These are phyloP conservation scores for Lentinula sp. DNA, from an alignment of 768 basidiomycete species.

Conservation along the genomic window DNA sequence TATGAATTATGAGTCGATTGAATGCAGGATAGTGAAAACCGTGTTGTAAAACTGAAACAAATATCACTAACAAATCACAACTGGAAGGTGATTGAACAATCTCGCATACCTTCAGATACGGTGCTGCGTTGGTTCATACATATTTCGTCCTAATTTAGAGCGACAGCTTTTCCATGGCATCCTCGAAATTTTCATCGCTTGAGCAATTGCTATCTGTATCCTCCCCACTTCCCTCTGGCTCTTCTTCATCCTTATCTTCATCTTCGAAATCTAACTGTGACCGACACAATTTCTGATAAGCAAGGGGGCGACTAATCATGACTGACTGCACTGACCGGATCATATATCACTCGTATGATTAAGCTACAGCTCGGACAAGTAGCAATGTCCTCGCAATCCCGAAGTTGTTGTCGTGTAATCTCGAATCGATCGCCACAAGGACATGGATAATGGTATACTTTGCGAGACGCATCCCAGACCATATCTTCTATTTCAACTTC, in stretches of 20 bases:
- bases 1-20: background rate
- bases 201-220: conserved; percentile 31
- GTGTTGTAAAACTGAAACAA: too few relatives aligned
- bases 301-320: conserved; percentile 5
- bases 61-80: too few relatives aligned
- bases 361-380: conserved; percentile 96
- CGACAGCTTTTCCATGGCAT: conserved; percentile 61
- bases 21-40: too few relatives aligned
- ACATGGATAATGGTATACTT: conserved; percentile 93
- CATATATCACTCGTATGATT: conserved; percentile 87
- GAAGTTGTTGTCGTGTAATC: conserved; percentile 80
- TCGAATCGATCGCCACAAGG: conserved; percentile 98
- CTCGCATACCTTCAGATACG: too few relatives aligned
- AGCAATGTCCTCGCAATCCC: conserved; percentile 88
- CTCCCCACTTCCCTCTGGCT: conserved; percentile 30
- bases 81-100: too few relatives aligned
- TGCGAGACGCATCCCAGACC: conserved; percentile 63
- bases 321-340: conserved; percentile 63
- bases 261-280: conserved; percentile 80
- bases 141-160: conserved; percentile 16
- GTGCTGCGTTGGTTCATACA: too few relatives aligned
- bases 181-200: conserved; percentile 47
- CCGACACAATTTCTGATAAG: conserved; percentile 4
- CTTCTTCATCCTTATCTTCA: conserved; percentile 42
- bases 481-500: conserved; percentile 81